Evolutionary conservation across 139 green algal species (phyloP), one percentile per base, ranked within the genome.

Genomic region (Chlorella sorokiniana): DNA sequence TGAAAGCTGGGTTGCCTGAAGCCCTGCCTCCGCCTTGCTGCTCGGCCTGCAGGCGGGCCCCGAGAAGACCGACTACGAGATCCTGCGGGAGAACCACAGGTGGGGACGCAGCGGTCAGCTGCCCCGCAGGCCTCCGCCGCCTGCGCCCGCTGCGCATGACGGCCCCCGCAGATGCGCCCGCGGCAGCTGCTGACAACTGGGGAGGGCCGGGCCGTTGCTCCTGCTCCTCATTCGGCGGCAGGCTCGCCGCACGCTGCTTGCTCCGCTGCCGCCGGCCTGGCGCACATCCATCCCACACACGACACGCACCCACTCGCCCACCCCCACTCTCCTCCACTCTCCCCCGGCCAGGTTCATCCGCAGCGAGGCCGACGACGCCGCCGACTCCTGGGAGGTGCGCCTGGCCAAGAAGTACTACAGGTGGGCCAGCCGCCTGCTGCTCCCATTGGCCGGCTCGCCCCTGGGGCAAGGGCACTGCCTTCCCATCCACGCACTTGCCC

Each of bases 81-180:
- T 86, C 1, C 65, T 96, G 67, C 22, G 48, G 4, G 80, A 92
- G n/a, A 74, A 86, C 42, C 89, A 95, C 85, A 88, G 91, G 81
- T 89, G 20, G 37, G 69, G 31, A 2, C 44, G 45, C n/a, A n/a
- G n/a, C n/a, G n/a, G n/a, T n/a, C n/a, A n/a, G n/a, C n/a, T n/a
- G n/a, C n/a, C n/a, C n/a, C n/a, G n/a, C n/a, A n/a, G n/a, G n/a
- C n/a, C n/a, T n/a, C n/a, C n/a, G n/a, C n/a, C n/a, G n/a, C n/a
- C n/a, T n/a, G n/a, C n/a, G n/a, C n/a, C n/a, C n/a, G n/a, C n/a
- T n/a, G n/a, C n/a, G n/a, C n/a, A n/a, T n/a, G n/a, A n/a, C n/a
- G n/a, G n/a, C n/a, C n/a, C n/a, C n/a, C n/a, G n/a, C n/a, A n/a
- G n/a, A n/a, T n/a, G n/a, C n/a, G n/a, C n/a, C n/a, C n/a, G n/a